Evolutionary conservation across 441 rosid species (phyloP), one percentile per base, ranked within the genome.

Genomic region (Raphanus hybrid): DNA sequence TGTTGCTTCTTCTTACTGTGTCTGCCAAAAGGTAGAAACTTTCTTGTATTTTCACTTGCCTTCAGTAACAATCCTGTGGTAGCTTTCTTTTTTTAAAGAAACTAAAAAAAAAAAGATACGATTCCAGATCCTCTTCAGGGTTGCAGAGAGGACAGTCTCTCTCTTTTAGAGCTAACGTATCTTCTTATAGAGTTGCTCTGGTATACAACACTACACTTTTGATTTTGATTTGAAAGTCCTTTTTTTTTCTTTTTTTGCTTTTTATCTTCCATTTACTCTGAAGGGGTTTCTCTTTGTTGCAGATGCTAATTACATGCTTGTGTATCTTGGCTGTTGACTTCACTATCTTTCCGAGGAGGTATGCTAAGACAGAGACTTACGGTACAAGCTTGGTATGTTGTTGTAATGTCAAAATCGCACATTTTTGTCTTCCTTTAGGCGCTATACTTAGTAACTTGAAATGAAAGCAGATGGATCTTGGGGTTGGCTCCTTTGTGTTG

Each of bases 281-380:
- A 64, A 76, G 59, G 59, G 18, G 39, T 70, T 75, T 74, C 54
- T 63, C 68, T 11, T 23, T 66, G 16, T 73, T 86, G 78, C 91
- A 95, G 99, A 90, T 93, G 96, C 60, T 91, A 20, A 72, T 88
- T 29, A 90, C 99, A 60, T 93, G 94, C 83, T 81, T 95, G 83
- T 88, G 92, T 73, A 95, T 95, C 78, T 88, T 95, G 85, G 98
- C 95, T 71, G 99, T 93, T 73, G 99, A 95, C 70, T 93, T 95
- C 78, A 88, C 78, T 81, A 87, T 93, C 82, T 95, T 85, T 85
- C 98, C 99, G 2, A 86, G 98, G 81, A 87, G 85, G 86, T 85
- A 89, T 12, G 98, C 97, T 10, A 93, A 95, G 88, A 91, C 95
- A 6, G 99, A 95, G 86, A 89, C 90, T 34, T 93, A 88, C 23